Conservation (phyloP, 495 filamentous ascomycete genomes). For the Schizothecium vesticola region DNA sequence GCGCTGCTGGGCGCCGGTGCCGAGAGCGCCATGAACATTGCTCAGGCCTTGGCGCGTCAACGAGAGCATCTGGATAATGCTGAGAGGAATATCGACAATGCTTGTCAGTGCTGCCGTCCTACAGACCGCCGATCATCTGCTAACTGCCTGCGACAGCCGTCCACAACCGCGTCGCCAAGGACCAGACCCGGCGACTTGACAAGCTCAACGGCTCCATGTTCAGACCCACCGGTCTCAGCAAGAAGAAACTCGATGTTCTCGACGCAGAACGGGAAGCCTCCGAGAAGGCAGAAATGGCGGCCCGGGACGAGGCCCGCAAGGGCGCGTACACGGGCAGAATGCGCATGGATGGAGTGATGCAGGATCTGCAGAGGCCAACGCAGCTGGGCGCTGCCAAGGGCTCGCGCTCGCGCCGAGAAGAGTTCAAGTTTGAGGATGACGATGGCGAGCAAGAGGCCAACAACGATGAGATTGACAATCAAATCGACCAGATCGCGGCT, state of each 20-base stretch:
- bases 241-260: conserved; percentile 8
- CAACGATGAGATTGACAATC: conserved; percentile 13
- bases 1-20: background rate
- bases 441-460: conserved; percentile 13
- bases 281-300: conserved; percentile 7
- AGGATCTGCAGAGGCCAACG: conserved; percentile 6
- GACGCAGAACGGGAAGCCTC: background rate
- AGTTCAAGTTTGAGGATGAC: conserved; percentile 22
- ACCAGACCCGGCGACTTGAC: conserved; percentile 8
- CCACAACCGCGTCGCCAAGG: conserved; percentile 12
- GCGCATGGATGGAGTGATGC: conserved; percentile 7
- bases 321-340: conserved; percentile 3
- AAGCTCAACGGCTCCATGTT: conserved; percentile 15
- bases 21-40: conserved; percentile 10
- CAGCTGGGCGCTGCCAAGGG: conserved; percentile 9
- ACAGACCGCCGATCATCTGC: background rate
- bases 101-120: background rate
- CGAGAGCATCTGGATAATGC: conserved; percentile 10
- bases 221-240: conserved; percentile 6
- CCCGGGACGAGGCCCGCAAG: conserved; percentile 3
- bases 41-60: conserved; percentile 6
- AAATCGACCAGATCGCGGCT: background rate
- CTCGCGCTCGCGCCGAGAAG: background rate
- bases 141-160: conserved; percentile 1
- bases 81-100: conserved; percentile 12